phyloP scores from a whole-genome alignment of 169 alveolate species.

The Cryptosporidium felis region DNA sequence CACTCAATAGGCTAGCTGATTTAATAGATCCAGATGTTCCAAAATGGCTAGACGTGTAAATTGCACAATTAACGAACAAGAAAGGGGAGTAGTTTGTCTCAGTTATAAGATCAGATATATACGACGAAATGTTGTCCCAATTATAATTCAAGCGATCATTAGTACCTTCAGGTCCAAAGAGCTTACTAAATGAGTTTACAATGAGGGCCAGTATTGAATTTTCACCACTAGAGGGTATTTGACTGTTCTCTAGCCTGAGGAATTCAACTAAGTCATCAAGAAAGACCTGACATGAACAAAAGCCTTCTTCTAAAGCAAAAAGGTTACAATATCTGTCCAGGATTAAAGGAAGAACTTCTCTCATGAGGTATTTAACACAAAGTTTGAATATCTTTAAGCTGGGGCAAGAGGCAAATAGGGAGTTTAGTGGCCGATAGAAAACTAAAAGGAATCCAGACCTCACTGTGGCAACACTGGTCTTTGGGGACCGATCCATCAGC shows the following conservation, averaged over 20 bases:
- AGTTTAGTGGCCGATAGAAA: background rate
- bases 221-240: background rate
- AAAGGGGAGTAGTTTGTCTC: constrained; percentile 35
- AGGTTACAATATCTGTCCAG: background rate
- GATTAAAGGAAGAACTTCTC: constrained; percentile 17
- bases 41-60: background rate
- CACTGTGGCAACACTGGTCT: background rate
- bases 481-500: background rate
- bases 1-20: background rate
- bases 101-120: background rate
- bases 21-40: background rate
- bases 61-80: background rate
- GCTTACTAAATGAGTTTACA: background rate
- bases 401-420: constrained; percentile 15
- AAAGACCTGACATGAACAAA: constrained; percentile 15
- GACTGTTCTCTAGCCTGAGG: background rate
- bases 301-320: background rate
- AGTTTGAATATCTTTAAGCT: background rate
- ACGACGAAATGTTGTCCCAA: background rate
- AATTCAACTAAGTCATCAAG: background rate
- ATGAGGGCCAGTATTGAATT: constrained; percentile 5
- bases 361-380: background rate
- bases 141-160: background rate
- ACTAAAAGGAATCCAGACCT: background rate
- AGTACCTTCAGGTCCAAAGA: background rate